A percentile compares a stretch with the other conserved stretches of the same genome.
These are phyloP conservation scores for Rhexocercosporidium sp. DNA, from an alignment of 2,329 filamentous ascomycete species.

Conservation along the genomic window DNA sequence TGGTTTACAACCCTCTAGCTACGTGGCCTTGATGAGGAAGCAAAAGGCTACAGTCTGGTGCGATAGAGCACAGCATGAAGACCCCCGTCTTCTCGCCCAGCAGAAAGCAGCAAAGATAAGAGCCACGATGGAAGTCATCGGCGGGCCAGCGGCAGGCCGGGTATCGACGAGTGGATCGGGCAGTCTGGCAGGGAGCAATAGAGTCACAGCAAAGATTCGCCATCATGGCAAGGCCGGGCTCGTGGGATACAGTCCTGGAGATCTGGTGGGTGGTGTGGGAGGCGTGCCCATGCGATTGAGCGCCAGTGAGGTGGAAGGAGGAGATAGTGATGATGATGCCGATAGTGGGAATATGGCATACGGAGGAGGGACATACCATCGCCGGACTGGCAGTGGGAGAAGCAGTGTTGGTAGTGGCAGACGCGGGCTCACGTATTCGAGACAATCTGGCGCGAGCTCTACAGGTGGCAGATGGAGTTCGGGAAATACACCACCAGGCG, in stretches of 20 bases:
- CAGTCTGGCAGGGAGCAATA: constrained; percentile 46
- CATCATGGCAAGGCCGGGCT: constrained; percentile 82
- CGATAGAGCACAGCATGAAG: constrained; percentile 90
- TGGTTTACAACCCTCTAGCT: constrained; percentile 65
- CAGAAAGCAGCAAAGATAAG: constrained; percentile 87
- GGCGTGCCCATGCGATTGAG: constrained; percentile 91
- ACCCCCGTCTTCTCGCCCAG: constrained; percentile 80
- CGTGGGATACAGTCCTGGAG: constrained; percentile 77
- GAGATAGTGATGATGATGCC: constrained; percentile 80
- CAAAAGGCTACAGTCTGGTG: constrained; percentile 99
- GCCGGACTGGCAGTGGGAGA: constrained; percentile 74
- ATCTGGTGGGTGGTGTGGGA: constrained; percentile 68
- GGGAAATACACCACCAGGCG: constrained; percentile 51
- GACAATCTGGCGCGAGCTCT: constrained; percentile 44
- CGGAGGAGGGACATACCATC: constrained; percentile 61
- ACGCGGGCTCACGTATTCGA: constrained; percentile 46
- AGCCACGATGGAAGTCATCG: constrained; percentile 82
- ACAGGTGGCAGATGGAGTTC: constrained; percentile 47
- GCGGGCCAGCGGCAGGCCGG: constrained; percentile 50
- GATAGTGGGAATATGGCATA: constrained; percentile 44
- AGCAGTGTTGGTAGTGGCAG: constrained; percentile 57
- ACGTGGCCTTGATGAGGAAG: constrained; percentile 93
- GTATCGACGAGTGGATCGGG: constrained; percentile 45
- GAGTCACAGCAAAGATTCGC: constrained; percentile 84
- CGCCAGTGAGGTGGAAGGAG: constrained; percentile 93